Percentiles rank a stretch among this genome's conserved stretches.
Conservation (phyloP, 495 filamentous ascomycete species). For the Massariosphaeria phaeospora region DNA sequence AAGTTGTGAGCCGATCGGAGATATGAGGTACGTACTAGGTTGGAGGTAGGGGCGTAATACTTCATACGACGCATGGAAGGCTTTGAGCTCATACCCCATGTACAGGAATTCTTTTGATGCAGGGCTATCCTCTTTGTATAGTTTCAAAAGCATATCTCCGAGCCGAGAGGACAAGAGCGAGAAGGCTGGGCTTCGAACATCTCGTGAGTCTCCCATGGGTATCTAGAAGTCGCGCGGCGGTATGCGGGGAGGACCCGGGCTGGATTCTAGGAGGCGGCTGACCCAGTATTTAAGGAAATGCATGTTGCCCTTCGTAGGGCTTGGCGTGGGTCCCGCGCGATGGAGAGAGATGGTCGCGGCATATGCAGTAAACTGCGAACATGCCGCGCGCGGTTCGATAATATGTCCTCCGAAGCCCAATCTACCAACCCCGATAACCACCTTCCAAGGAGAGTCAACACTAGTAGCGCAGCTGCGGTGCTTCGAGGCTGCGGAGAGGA, state of each 20-base stretch:
- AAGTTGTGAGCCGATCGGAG: not conserved
- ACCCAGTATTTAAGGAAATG: not conserved
- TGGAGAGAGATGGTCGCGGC: not conserved
- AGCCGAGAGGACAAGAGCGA: not conserved
- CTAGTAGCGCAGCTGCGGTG: too few relatives aligned
- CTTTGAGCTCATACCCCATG: constrained; percentile 11
- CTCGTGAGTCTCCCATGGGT: constrained; percentile 7
- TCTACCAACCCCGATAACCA: not conserved
- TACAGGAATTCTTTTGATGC: constrained; percentile 6
- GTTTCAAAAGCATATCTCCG: not conserved
- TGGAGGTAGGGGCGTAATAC: constrained; percentile 4
- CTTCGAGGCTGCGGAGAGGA: not conserved
- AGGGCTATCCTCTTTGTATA: constrained; percentile 3
- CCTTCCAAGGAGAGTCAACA: too few relatives aligned
- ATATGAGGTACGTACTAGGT: not conserved
- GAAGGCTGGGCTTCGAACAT: not conserved
- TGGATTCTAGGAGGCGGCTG: not conserved
- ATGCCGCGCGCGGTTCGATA: not conserved
- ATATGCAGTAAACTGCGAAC: not conserved
- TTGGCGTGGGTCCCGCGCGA: not conserved
- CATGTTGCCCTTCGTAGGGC: not conserved
- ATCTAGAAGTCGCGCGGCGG: not conserved
- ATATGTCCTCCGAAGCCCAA: too few relatives aligned
- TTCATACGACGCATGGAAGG: constrained; percentile 9
- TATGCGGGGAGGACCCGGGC: constrained; percentile 1